Evolutionary conservation across 75 land plant species (phyloP), one percentile per base, ranked within the genome.

Genomic region (Cunninghamia lanceolata): DNA sequence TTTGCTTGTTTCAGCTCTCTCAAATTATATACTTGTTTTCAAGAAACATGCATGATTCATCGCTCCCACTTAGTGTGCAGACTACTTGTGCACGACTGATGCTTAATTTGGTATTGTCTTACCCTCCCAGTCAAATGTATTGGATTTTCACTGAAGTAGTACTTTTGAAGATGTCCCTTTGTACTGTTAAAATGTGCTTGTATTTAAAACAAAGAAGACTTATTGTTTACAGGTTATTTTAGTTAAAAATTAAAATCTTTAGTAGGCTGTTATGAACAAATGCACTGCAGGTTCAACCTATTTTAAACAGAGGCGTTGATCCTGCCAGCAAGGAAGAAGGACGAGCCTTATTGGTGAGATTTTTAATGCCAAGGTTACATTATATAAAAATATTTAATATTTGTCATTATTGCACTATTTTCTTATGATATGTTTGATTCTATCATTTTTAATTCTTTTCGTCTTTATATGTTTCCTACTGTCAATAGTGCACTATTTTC

Each of bases 51-150:
- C 99, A 98, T 86, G 99, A 98, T 84, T 90, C 99, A 36, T 97
- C 99, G 42, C 89, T 98, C 63, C 96, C 97, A 15, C 90, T 98
- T 45, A 92, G 93, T 84, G 96, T 98, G 80, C 99, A 98, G 81
- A 98, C 99, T 10, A 98, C 99, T 40, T 98, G 99, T 92, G 99
- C 99, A 85, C 97, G 99, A 25, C 84, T 98, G 70, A 98, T 98
- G 99, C 88, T 98, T 82, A 98, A 98, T 92, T 91, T 98, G 97
- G 99, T 98, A 85, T 43, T 66, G 17, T 25, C 47, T 87, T 43
- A 21, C 21, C 1, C 38, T 34, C 30, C 21, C 35, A 54, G 7
- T 83, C 25, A 50, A 35, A 28, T 50, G 86, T 86, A 8, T 52
- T 82, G 28, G 1, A 25, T 86, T 86, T 79, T 14, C 85, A 80